A percentile compares a stretch with the other conserved stretches of the same genome.
Conservation (phyloP, 1,284 basidiomycete genomes). For the Earliella scabrosa region DNA sequence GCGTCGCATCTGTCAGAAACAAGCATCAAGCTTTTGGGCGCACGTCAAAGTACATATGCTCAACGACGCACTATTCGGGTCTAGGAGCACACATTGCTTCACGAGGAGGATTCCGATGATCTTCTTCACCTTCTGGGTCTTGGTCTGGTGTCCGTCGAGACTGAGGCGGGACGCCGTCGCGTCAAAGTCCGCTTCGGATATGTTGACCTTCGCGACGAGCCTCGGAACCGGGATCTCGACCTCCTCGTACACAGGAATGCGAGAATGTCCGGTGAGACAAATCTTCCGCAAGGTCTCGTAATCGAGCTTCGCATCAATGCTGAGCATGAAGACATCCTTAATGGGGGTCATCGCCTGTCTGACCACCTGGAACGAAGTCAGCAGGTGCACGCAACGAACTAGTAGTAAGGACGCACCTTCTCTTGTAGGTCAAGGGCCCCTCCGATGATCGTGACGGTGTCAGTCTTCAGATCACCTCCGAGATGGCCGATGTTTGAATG, state of each 20-base stretch:
- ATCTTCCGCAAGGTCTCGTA: conserved; percentile 78
- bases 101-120: conserved; percentile 84
- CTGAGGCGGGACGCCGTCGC: conserved; percentile 18
- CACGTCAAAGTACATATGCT: neutral
- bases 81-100: conserved; percentile 85
- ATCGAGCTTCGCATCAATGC: conserved; percentile 79
- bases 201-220: conserved; percentile 26
- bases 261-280: conserved; percentile 80
- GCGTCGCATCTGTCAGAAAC: conserved; percentile 64
- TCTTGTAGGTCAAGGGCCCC: conserved; percentile 76
- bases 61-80: conserved; percentile 73
- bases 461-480: conserved; percentile 71
- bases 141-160: conserved; percentile 23
- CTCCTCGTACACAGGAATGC: conserved; percentile 77
- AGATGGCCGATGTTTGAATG: conserved; percentile 60
- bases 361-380: conserved; percentile 25
- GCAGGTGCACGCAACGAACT: conserved; percentile 30
- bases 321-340: conserved; percentile 80
- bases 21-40: neutral
- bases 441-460: conserved; percentile 79
- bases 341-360: conserved; percentile 82
- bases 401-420: conserved; percentile 44
- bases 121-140: conserved; percentile 64
- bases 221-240: conserved; percentile 59
- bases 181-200: conserved; percentile 18